Percentiles rank a stretch among this genome's conserved stretches.
Conservation (phyloP, 345 rosid genomes). For the Pelargonium nanum region DNA sequence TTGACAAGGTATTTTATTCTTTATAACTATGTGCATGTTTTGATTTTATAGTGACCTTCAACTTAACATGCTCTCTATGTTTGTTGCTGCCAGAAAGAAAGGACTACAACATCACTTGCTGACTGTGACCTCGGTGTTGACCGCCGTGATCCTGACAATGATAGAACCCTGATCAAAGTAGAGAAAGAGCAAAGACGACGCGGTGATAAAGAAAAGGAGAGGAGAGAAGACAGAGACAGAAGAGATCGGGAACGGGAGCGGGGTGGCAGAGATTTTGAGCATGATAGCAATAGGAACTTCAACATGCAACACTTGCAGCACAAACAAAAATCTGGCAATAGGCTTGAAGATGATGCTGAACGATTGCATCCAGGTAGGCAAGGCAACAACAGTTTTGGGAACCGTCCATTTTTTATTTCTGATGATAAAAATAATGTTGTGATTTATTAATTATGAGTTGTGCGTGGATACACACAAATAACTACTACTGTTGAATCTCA, state of each 20-base stretch:
- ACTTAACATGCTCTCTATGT: slow-evolving; percentile 22
- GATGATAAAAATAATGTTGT: no score
- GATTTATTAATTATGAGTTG: slow-evolving; percentile 14
- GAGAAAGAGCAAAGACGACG: slow-evolving; percentile 65
- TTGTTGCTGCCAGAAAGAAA: slow-evolving; percentile 52
- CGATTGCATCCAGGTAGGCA: slow-evolving; percentile 49
- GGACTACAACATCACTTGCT: slow-evolving; percentile 36
- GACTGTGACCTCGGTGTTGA: slow-evolving; percentile 50
- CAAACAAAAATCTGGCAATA: slow-evolving; percentile 33
- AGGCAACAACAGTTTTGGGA: slow-evolving; percentile 45
- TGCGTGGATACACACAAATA: neutral
- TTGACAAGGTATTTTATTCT: slow-evolving; percentile 51
- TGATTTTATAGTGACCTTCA: slow-evolving; percentile 9
- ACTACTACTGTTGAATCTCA: neutral
- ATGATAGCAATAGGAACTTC: slow-evolving; percentile 49
- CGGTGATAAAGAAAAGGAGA: slow-evolving; percentile 59
- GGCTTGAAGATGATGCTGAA: slow-evolving; percentile 39
- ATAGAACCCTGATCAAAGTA: slow-evolving; percentile 36
- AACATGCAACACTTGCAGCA: slow-evolving; percentile 42
- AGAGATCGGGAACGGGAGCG: slow-evolving; percentile 39
- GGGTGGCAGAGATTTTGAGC: slow-evolving; percentile 49
- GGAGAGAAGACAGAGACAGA: slow-evolving; percentile 62
- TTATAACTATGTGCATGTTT: neutral
- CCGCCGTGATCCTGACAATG: slow-evolving; percentile 48
- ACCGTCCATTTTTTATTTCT: no score